A percentile compares a stretch with the other conserved stretches of the same genome.
Evolutionary conservation across 352 stramenopile genomes (phyloP).

Genomic region (Phytopythium boreale): DNA sequence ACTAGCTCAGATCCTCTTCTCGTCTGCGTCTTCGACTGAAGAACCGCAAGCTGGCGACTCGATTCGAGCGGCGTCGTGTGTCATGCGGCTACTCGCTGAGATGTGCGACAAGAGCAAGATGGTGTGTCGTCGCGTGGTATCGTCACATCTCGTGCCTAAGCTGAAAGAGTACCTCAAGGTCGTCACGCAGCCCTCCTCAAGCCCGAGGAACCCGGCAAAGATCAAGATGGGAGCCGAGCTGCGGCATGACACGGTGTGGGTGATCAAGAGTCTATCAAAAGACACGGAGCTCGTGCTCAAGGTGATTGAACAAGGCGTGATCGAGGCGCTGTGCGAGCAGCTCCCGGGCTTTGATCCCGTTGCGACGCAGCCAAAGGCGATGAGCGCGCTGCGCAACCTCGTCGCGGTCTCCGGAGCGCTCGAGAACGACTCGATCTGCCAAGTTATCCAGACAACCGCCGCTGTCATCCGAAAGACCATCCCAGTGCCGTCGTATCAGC

Average conservation of each 20-base stretch:
- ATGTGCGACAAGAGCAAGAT: constrained; percentile 50
- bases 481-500: constrained; percentile 29
- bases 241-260: constrained; percentile 47
- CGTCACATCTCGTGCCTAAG: constrained; percentile 61
- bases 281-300: constrained; percentile 65
- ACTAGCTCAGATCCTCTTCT: constrained; percentile 66
- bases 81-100: constrained; percentile 41
- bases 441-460: constrained; percentile 22
- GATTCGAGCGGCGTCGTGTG: constrained; percentile 9
- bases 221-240: constrained; percentile 15
- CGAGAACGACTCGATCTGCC: constrained; percentile 9
- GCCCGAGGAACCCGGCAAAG: background rate
- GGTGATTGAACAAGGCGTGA: constrained; percentile 42
- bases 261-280: constrained; percentile 58
- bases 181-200: constrained; percentile 1
- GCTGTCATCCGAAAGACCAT: constrained; percentile 34
- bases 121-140: constrained; percentile 50
- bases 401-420: constrained; percentile 13
- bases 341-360: constrained; percentile 31
- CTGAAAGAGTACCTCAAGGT: constrained; percentile 32
- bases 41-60: constrained; percentile 22
- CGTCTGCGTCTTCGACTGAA: constrained; percentile 15
- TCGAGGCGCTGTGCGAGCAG: constrained; percentile 41
- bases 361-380: constrained; percentile 38
- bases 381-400: constrained; percentile 37